phyloP scores from a whole-genome alignment of 495 filamentous ascomycete genomes.

The Hyphodiscus hymeniophilus region DNA sequence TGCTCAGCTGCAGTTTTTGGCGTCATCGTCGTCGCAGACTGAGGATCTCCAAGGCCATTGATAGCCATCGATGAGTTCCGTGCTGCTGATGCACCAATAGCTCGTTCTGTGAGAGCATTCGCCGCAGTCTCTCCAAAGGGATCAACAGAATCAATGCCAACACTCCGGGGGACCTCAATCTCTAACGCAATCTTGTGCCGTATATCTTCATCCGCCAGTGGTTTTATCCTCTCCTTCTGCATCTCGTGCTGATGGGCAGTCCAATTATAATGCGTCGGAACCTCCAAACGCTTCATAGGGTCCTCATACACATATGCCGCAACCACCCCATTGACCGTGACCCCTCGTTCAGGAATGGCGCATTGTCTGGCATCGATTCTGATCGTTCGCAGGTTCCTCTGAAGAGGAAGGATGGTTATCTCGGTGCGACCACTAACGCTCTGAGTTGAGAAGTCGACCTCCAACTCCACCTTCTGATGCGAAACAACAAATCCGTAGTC shows the following conservation, averaged over 20 bases:
- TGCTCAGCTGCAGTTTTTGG: constrained; percentile 22
- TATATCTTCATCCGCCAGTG: constrained; percentile 45
- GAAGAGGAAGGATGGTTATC: constrained; percentile 65
- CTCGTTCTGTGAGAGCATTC: constrained; percentile 28
- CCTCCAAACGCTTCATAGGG: constrained; percentile 57
- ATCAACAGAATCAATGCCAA: constrained; percentile 58
- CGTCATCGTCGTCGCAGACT: constrained; percentile 3
- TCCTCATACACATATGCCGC: constrained; percentile 59
- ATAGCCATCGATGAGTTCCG: constrained; percentile 13
- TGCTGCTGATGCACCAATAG: constrained; percentile 11
- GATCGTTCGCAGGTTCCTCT: constrained; percentile 58
- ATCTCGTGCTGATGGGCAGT: constrained; percentile 73
- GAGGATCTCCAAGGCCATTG: constrained; percentile 11
- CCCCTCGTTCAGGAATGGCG: constrained; percentile 48
- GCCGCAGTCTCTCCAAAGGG: constrained; percentile 46
- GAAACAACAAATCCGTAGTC: constrained; percentile 51
- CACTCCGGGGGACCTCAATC: constrained; percentile 54
- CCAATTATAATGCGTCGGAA: constrained; percentile 46
- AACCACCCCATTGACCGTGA: constrained; percentile 59
- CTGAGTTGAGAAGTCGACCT: constrained; percentile 72
- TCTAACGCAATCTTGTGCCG: constrained; percentile 48
- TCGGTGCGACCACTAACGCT: constrained; percentile 71
- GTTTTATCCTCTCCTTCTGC: constrained; percentile 55
- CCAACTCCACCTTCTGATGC: constrained; percentile 81
- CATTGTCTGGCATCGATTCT: constrained; percentile 82